Conservation (phyloP, 2,329 filamentous ascomycete genomes). For the Fusarium sp. region DNA sequence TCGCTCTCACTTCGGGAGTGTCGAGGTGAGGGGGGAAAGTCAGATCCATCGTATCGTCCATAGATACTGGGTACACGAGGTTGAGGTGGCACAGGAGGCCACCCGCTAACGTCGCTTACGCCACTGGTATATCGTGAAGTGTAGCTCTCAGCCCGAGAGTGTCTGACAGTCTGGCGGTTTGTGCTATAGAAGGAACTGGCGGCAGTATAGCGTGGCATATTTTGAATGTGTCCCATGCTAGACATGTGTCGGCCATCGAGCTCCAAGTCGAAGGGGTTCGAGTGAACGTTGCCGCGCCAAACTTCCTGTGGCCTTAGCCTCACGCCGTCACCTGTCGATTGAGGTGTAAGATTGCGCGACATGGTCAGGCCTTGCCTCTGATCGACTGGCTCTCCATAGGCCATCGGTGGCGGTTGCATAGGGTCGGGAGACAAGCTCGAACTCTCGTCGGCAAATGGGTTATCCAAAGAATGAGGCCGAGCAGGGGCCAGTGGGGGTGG, state of each 20-base stretch:
- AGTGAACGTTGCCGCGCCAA: slow-evolving; percentile 66
- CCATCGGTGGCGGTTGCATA: slow-evolving; percentile 48
- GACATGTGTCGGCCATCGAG: slow-evolving; percentile 40
- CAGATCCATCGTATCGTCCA: slow-evolving; percentile 23
- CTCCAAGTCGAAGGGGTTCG: slow-evolving; percentile 73
- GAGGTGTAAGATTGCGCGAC: slow-evolving; percentile 40
- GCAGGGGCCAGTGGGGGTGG: slow-evolving; percentile 48
- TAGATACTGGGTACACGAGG: slow-evolving; percentile 18
- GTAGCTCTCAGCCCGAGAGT: slow-evolving; percentile 48
- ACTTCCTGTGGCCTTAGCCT: slow-evolving; percentile 49
- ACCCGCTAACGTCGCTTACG: slow-evolving; percentile 50
- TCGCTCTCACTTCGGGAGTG: slow-evolving; percentile 34
- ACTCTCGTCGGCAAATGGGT: slow-evolving; percentile 61
- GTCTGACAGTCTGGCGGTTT: slow-evolving; percentile 57
- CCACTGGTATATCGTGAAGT: slow-evolving; percentile 62
- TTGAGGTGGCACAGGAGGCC: slow-evolving; percentile 31
- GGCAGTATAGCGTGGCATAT: slow-evolving; percentile 32
- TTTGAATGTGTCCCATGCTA: slow-evolving; percentile 26
- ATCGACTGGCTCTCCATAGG: slow-evolving; percentile 58
- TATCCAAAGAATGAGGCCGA: slow-evolving; percentile 33
- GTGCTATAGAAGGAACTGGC: slow-evolving; percentile 41
- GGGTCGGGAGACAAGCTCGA: slow-evolving; percentile 47
- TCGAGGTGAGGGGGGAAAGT: slow-evolving; percentile 18
- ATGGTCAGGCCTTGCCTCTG: slow-evolving; percentile 60
- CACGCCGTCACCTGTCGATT: slow-evolving; percentile 44